Evolutionary conservation across 306 rosid species (phyloP).

Genomic region (Myrica gale): DNA sequence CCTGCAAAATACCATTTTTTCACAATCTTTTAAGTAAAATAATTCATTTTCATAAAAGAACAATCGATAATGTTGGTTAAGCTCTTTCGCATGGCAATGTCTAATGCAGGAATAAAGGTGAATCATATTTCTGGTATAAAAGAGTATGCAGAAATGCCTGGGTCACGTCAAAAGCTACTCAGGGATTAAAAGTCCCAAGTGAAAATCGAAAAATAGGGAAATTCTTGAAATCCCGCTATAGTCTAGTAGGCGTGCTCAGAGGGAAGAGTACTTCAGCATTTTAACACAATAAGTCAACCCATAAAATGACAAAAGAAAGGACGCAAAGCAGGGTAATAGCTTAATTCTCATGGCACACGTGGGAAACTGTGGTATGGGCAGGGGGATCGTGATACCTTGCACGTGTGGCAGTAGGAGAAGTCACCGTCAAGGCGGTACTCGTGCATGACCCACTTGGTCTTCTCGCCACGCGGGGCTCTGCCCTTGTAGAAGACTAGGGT

Average conservation of each 20-base stretch:
- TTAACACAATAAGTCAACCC: conserved; percentile 35
- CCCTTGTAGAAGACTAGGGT: conserved; percentile 88
- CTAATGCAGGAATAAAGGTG: neutral
- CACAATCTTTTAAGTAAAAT: neutral
- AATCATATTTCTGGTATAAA: neutral
- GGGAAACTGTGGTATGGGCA: neutral
- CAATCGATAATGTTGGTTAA: neutral
- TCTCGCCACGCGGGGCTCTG: conserved; percentile 75
- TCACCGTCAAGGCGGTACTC: conserved; percentile 72
- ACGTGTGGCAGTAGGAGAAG: conserved; percentile 47
- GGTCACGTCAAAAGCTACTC: conserved; percentile 7
- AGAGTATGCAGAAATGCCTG: neutral
- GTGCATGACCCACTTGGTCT: conserved; percentile 93
- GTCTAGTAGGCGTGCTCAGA: neutral
- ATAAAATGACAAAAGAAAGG: conserved; percentile 32
- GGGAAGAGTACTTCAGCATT: neutral
- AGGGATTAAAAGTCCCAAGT: conserved; percentile 6
- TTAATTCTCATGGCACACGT: conserved; percentile 20
- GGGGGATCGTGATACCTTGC: conserved; percentile 33
- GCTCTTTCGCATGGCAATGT: neutral
- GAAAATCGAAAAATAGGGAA: conserved; percentile 14
- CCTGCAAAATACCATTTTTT: conserved; percentile 37
- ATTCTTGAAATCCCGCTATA: no score
- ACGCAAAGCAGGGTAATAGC: neutral
- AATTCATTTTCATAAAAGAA: neutral